A percentile compares a stretch with the other conserved stretches of the same genome.
Conservation (phyloP, 2,329 filamentous ascomycete species). For the Exophiala bonariae region DNA sequence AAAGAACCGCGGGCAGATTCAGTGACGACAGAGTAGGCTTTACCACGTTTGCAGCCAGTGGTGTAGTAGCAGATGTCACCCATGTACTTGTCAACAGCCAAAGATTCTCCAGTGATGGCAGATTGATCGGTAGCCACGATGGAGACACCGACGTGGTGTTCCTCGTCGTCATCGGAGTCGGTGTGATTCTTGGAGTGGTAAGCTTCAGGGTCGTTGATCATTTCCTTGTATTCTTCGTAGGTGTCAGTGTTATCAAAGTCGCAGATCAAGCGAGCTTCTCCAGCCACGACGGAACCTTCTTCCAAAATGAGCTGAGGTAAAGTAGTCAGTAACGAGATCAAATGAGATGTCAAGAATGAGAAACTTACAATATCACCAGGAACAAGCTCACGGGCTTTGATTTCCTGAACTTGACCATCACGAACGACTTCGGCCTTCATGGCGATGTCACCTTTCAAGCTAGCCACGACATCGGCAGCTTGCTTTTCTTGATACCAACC, state of each 20-base stretch:
- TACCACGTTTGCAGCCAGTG: conserved; percentile 78
- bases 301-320: conserved; percentile 62
- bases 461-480: conserved; percentile 73
- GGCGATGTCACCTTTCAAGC: conserved; percentile 74
- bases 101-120: conserved; percentile 77
- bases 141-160: conserved; percentile 64
- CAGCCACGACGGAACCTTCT: conserved; percentile 70
- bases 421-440: conserved; percentile 70
- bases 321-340: conserved; percentile 21
- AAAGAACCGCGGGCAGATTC: conserved; percentile 71
- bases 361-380: conserved; percentile 70
- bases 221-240: conserved; percentile 66
- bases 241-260: conserved; percentile 69
- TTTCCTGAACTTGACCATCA: conserved; percentile 66
- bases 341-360: background rate
- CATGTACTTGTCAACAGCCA: conserved; percentile 78
- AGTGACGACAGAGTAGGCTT: conserved; percentile 68
- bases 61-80: conserved; percentile 76
- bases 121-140: conserved; percentile 75
- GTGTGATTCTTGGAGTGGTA: conserved; percentile 59
- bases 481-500: conserved; percentile 83
- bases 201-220: conserved; percentile 59
- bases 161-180: conserved; percentile 59
- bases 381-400: conserved; percentile 72
- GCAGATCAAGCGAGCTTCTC: conserved; percentile 70